Evolutionary conservation across 768 basidiomycete species (phyloP), one percentile per base, ranked within the genome.

Genomic region (Hericium alpestre): DNA sequence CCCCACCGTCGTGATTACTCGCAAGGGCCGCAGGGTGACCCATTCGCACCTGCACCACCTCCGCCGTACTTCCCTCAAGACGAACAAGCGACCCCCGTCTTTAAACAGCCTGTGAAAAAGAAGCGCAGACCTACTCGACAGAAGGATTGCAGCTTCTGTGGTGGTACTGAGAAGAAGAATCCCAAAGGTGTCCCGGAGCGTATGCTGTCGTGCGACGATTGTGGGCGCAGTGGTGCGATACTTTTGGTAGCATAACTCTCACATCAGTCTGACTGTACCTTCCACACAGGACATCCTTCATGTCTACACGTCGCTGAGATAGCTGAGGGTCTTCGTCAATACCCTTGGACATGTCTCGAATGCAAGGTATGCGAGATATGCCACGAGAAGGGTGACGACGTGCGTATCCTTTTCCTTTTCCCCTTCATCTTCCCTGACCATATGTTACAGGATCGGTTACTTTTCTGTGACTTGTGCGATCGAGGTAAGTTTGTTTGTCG

Each of bases 391-490:
- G 90, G 88, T 20, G 87, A 92, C 70, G 92, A 93, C 70, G 94
- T 95, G 72, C 72, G 2, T 32, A 18, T 43, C 25, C 54, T 53
- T 59, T 38, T 38, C 55, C 56, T 56, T 50, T 62, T 41, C 56
- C 59, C 39, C 57, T 61, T 27, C 39, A 25, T 32, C 37, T 58
- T n/a, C 54, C 65, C 69, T 61, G 70, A 53, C 12, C 47, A 23
- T 10, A 53, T 38, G 50, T 27, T 27, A 55, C 66, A 94, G 90
- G 82, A 79, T 54, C 79, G 81, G 54, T 84, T 96, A 61, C 70
- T 98, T 54, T 87, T 97, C 63, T 98, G 95, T 69, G 95, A 98
- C 76, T 81, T 76, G 56, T 98, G 95, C 70, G 95, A 98, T 75
- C 78, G 92, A 79, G 49, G 49, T 51, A 1, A 27, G 49, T 51